Evolutionary conservation across 257 asterid species (phyloP).

Genomic region (Rehmannia glutinosa): DNA sequence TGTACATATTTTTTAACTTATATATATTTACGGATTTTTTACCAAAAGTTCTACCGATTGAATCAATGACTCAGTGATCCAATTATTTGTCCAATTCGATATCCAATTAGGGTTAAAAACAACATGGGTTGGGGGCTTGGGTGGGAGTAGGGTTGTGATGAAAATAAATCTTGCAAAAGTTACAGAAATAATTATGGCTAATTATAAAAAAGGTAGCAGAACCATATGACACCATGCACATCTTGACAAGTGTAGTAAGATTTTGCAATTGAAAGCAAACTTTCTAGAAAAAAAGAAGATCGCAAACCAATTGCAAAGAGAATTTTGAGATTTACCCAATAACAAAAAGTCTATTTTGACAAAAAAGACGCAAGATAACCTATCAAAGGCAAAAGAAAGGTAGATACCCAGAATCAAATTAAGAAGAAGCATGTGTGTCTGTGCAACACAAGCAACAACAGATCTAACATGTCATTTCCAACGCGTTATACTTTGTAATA

Average conservation of each 20-base stretch:
- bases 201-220: constrained; percentile 17
- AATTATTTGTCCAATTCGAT: too few relatives aligned
- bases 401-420: neutral
- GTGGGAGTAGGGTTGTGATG: too few relatives aligned
- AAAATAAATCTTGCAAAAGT: neutral
- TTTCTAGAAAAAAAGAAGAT: neutral
- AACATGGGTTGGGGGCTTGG: too few relatives aligned
- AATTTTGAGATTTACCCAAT: neutral
- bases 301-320: neutral
- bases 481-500: constrained; percentile 21
- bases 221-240: neutral
- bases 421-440: constrained; percentile 19
- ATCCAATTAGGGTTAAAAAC: too few relatives aligned
- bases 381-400: neutral
- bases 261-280: constrained; percentile 15
- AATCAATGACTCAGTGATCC: too few relatives aligned
- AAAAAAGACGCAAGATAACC: constrained; percentile 12
- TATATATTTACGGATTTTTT: too few relatives aligned
- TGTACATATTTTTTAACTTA: too few relatives aligned
- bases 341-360: neutral
- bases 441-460: constrained; percentile 11
- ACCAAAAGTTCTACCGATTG: too few relatives aligned
- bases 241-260: constrained; percentile 18
- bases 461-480: constrained; percentile 19
- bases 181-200: constrained; percentile 21